Conservation (phyloP, 257 asterid genomes). For the Solanum raphanifolium region DNA sequence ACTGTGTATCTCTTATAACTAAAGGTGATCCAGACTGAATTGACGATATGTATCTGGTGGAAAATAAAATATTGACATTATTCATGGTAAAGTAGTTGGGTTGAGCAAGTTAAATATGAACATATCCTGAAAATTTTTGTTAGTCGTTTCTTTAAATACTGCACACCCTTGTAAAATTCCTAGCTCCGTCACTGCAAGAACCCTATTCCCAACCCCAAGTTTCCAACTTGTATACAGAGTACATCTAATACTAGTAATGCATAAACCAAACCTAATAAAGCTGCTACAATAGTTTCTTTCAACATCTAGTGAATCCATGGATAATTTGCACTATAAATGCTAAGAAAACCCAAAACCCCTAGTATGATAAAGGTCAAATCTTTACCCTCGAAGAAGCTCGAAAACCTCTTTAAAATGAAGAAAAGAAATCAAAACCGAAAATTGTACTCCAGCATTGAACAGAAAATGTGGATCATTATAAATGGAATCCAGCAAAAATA, state of each 20-base stretch:
- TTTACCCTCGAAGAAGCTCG: neutral
- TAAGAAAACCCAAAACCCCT: neutral
- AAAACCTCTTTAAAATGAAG: neutral
- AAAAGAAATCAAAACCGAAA: neutral
- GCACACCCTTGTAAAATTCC: neutral
- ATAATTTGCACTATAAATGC: neutral
- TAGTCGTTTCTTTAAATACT: neutral
- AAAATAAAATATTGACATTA: neutral
- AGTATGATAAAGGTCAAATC: neutral
- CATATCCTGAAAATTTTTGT: neutral
- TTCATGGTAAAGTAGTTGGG: neutral
- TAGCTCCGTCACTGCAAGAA: neutral
- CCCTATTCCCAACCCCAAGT: neutral
- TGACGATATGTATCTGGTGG: neutral
- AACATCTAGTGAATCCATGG: neutral
- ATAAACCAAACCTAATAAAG: neutral
- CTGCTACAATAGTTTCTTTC: neutral
- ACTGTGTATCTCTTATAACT: neutral
- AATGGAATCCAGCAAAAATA: neutral
- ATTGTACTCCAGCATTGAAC: neutral
- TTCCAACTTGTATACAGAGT: neutral
- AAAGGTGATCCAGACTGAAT: neutral
- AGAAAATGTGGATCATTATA: neutral
- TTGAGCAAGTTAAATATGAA: neutral
- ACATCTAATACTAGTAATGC: neutral